Conservation (phyloP, 768 basidiomycete genomes). For the Dentipellis fragilis region DNA sequence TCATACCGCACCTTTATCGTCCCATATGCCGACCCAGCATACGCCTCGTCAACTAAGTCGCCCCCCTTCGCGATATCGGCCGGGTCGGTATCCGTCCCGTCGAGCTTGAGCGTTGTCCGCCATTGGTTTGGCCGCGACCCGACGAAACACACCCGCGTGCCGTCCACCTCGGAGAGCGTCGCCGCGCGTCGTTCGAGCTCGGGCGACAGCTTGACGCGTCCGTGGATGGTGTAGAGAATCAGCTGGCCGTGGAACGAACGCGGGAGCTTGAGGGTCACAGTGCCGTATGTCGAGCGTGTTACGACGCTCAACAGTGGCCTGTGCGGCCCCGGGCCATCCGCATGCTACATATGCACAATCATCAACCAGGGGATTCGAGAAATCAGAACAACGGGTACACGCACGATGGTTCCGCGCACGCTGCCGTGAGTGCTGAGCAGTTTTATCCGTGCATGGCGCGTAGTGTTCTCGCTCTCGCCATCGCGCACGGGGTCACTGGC, state of each 20-base stretch:
- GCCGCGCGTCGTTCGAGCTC: background rate
- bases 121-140: constrained; percentile 8
- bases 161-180: constrained; percentile 3
- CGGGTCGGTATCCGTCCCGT: constrained; percentile 6
- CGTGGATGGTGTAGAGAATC: constrained; percentile 4
- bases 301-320: constrained; percentile 9
- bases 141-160: constrained; percentile 7
- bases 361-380: background rate
- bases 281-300: background rate
- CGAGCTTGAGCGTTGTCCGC: constrained; percentile 1
- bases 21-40: background rate
- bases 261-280: constrained; percentile 2
- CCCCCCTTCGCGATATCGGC: background rate
- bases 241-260: constrained; percentile 12
- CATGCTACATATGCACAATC: background rate
- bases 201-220: constrained; percentile 5
- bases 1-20: background rate
- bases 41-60: background rate
- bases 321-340: background rate
- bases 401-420: background rate
- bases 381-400: background rate
- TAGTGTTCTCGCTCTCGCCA: background rate
- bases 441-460: background rate
- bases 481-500: background rate
- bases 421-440: background rate